These are phyloP conservation scores for Tanacetum coccineum DNA, from an alignment of 129 eudicot species.

Conservation along the genomic window DNA sequence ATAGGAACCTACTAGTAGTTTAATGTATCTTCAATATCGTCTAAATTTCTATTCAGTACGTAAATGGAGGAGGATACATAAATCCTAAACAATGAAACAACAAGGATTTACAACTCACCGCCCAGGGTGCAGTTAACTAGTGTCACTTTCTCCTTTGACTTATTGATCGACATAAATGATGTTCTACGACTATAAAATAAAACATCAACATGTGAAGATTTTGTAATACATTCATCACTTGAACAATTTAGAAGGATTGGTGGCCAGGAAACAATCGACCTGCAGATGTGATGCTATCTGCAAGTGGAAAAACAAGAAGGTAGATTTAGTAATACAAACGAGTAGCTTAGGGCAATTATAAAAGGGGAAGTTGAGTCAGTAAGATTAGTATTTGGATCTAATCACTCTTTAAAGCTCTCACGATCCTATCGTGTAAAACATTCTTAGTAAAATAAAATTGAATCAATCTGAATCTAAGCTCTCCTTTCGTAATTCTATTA, in stretches of 20 bases:
- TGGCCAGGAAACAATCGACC: conserved; percentile 12
- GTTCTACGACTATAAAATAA: conserved; percentile 14
- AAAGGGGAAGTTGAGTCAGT: too few species aligned
- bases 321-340: not conserved
- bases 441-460: too few species aligned
- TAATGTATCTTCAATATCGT: conserved; percentile 2
- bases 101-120: not conserved
- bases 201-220: conserved; percentile 16
- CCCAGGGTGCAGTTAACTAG: not conserved
- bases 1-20: not conserved
- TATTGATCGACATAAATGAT: conserved; percentile 16
- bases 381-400: too few species aligned
- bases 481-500: too few species aligned
- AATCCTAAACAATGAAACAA: conserved; percentile 18
- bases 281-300: conserved; percentile 12
- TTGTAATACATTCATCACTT: conserved; percentile 12
- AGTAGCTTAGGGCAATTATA: too few species aligned
- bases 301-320: conserved; percentile 16
- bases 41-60: conserved; percentile 8
- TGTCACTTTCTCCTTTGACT: conserved; percentile 21
- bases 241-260: conserved; percentile 18
- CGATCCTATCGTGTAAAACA: too few species aligned
- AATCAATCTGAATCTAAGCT: too few species aligned
- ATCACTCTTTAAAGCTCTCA: too few species aligned
- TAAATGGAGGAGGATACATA: conserved; percentile 11